These are phyloP conservation scores for Aspergillus chevalieri DNA, from an alignment of 2,329 filamentous ascomycete genomes.

Conservation along the genomic window DNA sequence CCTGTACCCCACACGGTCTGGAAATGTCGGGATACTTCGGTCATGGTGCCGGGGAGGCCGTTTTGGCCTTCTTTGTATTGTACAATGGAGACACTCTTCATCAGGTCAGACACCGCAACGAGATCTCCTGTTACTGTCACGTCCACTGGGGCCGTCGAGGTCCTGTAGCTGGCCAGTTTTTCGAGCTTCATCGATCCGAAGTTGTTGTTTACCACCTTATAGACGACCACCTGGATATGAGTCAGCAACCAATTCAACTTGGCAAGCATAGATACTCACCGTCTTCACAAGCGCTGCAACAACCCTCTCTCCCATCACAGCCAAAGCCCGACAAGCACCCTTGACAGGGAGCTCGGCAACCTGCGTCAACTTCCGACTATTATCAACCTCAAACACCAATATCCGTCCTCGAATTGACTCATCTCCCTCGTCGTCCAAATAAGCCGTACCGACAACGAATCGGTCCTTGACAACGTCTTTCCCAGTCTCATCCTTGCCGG, in stretches of 20 bases:
- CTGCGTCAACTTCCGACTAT: constrained; percentile 65
- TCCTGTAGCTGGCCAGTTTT: constrained; percentile 70
- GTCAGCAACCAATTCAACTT: constrained; percentile 11
- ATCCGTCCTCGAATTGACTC: constrained; percentile 67
- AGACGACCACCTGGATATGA: constrained; percentile 51
- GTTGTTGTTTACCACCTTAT: constrained; percentile 40
- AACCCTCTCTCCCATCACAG: constrained; percentile 67
- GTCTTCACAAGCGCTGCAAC: constrained; percentile 88
- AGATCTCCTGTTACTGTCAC: constrained; percentile 65
- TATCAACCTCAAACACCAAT: constrained; percentile 70
- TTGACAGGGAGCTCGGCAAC: constrained; percentile 65
- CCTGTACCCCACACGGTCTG: constrained; percentile 78
- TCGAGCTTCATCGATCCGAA: constrained; percentile 48
- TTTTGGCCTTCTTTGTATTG: constrained; percentile 58
- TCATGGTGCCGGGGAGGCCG: constrained; percentile 56
- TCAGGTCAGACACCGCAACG: constrained; percentile 83
- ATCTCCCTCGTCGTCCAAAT: constrained; percentile 56
- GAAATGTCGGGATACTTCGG: constrained; percentile 72
- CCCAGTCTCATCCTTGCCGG: constrained; percentile 50
- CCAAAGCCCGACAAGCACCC: constrained; percentile 74
- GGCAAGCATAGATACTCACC: constrained; percentile 39
- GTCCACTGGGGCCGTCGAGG: constrained; percentile 77
- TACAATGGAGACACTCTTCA: constrained; percentile 82
- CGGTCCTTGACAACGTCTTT: constrained; percentile 55
- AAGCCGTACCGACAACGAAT: constrained; percentile 88